Evolutionary conservation across 352 stramenopile species (phyloP), one percentile per base, ranked within the genome.

Genomic region (Phytophthora hybrid): DNA sequence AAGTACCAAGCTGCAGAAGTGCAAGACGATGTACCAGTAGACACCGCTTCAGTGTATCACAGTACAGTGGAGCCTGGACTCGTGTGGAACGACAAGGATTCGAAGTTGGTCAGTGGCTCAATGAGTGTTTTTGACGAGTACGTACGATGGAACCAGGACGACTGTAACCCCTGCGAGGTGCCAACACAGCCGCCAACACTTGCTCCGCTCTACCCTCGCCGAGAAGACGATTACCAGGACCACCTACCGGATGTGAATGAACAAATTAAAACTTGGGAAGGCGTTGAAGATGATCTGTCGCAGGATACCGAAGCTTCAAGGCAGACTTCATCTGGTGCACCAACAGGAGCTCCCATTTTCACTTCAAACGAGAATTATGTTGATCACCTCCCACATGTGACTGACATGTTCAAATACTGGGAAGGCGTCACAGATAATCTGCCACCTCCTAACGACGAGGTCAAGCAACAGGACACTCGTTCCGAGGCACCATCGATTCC

Each of bases 131-230:
- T 21, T 23, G 59, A 66, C n/a, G 59, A 46, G 18, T 21, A n/a
- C 9, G 66, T 69, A 13, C 52, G 52, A 13, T 69, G 59, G 66
- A 32, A 69, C 18, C 66, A 60, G 39, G 59, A 60, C 16, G 59
- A 69, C 1, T 74, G 66, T 11, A 5, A 69, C 61, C 60, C 59
- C 23, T 69, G 66, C 23, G 66, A 69, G 7, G 51, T 74, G 4
- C 66, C 66, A 19, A 73, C 66, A 18, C 34, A 51, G 8, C 65
- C 57, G 19, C 59, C 58, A 32, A 69, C 52, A 49, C 29, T 69
- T 37, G 18, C 37, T 47, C 66, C 66, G 14, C 19, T 52, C n/a
- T 54, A 63, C 52, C 66, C 66, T 14, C 41, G 16, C 13, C 21
- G 23, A 4, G 44, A 53, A 26, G 46, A 53, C 9, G 46, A 53